Evolutionary conservation across 371 early-diverging fungal species (phyloP), one percentile per base, ranked within the genome.

Genomic region (Fennellomyces sp.): DNA sequence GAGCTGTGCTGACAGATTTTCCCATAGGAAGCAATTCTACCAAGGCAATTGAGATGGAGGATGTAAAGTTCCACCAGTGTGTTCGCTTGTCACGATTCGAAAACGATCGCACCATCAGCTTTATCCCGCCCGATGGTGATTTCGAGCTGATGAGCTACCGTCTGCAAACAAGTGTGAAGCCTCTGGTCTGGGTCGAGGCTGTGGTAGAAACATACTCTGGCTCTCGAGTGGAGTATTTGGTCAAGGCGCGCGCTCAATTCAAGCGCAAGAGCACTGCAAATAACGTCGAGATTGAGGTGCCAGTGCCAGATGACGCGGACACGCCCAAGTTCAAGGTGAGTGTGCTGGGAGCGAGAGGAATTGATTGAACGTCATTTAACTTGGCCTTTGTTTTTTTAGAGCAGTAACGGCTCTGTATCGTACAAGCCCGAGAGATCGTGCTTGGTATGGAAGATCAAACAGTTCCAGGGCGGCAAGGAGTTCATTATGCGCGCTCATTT

Each of bases 91-190:
- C 94, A 30, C 86, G 93, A 64, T 98, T 98, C 66, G 97, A 97
- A 66, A 94, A 87, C 60, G 97, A 97, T 76, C 92, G 99, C 50
- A 97, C 99, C 5, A 98, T 98, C 66, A 89, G 87, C 58, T 94
- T 94, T 75, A 86, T 94, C 50, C 95, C 95, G 28, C 94, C 94
- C 1, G 95, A 95, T 69, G 95, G 99, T 54, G 99, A 97, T 74
- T 99, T 99, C 76, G 99, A 99, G 76, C 82, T 99, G 70, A 99
- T 99, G 99, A 93, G 93, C 42, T 99, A 99, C 79, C 94, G 99
- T 13, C 78, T 97, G 48, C 94, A 93, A 71, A 93, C 98, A 5
- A 66, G 79, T 66, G 95, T 97, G 25, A 98, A 97, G 69, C 99
- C 99, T 23, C 80, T 97, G 41, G 94, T 99, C 62, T 93, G 95